Evolutionary conservation across 257 asterid genomes (phyloP).

Genomic region (Apocynum venetum): DNA sequence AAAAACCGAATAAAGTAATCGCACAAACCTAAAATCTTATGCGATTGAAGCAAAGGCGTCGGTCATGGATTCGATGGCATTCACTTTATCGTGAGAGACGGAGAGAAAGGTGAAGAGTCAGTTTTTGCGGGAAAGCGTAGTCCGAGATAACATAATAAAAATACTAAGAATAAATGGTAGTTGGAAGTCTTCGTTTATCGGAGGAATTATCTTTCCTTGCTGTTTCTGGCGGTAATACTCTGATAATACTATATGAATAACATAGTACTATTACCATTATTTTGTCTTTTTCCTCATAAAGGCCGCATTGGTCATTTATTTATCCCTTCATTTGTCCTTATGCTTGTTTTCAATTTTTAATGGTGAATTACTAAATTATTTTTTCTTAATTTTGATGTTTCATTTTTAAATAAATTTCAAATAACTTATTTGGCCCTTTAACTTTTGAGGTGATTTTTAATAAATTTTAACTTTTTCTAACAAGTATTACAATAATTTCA

Average conservation of each 20-base stretch:
- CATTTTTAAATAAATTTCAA: too few relatives aligned
- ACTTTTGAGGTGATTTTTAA: too few relatives aligned
- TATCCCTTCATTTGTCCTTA: too few relatives aligned
- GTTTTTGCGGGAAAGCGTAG: conserved; percentile 36
- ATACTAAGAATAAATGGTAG: background rate
- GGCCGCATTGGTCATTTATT: background rate
- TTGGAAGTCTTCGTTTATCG: background rate
- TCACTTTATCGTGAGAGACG: conserved; percentile 13
- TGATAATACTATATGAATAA: background rate
- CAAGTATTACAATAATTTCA: too few relatives aligned
- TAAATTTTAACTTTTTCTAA: too few relatives aligned
- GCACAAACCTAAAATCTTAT: conserved; percentile 5
- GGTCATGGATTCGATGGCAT: conserved; percentile 15
- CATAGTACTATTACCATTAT: background rate
- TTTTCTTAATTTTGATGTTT: too few relatives aligned
- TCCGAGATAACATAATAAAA: background rate
- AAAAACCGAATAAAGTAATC: background rate
- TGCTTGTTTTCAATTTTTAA: too few relatives aligned
- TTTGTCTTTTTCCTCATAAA: background rate
- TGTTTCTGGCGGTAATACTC: background rate
- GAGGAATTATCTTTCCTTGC: background rate
- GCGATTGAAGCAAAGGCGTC: conserved; percentile 11
- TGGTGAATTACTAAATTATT: too few relatives aligned
- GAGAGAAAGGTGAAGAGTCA: conserved; percentile 15
- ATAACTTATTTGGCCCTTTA: too few relatives aligned